A percentile compares a stretch with the other conserved stretches of the same genome.
phyloP scores from a whole-genome alignment of 306 rosid species.

The Vicia sativa region DNA sequence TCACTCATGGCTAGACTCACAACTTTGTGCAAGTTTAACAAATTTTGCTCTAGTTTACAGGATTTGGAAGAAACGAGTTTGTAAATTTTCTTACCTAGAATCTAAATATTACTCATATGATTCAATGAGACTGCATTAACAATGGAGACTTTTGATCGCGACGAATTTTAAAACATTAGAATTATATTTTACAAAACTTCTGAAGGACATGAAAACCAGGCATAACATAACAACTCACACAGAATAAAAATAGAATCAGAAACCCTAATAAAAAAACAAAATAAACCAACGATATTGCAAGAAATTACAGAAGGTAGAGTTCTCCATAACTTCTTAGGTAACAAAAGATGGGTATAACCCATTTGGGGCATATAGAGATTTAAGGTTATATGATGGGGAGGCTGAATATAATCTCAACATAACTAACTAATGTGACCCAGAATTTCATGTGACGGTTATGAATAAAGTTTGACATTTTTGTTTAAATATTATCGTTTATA shows the following conservation, averaged over 20 bases:
- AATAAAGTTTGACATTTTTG: conserved; percentile 19
- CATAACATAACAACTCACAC: conserved; percentile 3
- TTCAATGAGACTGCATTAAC: not conserved
- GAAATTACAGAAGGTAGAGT: conserved; percentile 9
- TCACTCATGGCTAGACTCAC: not conserved
- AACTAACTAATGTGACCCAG: conserved; percentile 11
- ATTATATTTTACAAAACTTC: conserved; percentile 16
- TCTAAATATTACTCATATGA: not conserved
- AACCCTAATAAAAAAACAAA: not conserved
- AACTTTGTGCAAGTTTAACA: not conserved
- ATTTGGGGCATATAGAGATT: not conserved
- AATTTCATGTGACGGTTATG: conserved; percentile 32
- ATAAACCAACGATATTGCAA: not conserved
- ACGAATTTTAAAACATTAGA: conserved; percentile 18
- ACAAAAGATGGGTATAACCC: conserved; percentile 3
- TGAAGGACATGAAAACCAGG: conserved; percentile 28
- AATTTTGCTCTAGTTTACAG: not conserved
- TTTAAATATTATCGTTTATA: conserved; percentile 14
- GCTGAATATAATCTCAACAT: conserved; percentile 11
- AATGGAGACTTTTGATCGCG: not conserved
- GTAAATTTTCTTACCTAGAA: conserved; percentile 6
- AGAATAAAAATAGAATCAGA: not conserved
- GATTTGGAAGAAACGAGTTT: not conserved
- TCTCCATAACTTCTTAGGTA: conserved; percentile 12
- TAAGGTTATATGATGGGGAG: conserved; percentile 4